Evolutionary conservation across 2,329 filamentous ascomycete species (phyloP).

Genomic region (Ophiostoma sp.): DNA sequence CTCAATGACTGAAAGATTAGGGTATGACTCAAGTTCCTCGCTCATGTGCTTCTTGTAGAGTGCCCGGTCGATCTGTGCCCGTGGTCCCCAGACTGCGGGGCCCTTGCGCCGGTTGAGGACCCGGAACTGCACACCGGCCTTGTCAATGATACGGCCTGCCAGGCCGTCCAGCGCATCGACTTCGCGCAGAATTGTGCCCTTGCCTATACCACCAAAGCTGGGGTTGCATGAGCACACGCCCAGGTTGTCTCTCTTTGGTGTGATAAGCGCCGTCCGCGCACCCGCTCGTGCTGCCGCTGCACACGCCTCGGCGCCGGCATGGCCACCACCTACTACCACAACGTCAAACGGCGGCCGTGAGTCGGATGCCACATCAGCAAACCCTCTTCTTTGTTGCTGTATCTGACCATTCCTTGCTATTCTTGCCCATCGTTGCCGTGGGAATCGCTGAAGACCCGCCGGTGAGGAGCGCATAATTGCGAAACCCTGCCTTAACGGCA

Average conservation of each 20-base stretch:
- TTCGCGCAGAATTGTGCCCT: slow-evolving; percentile 92
- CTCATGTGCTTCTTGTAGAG: slow-evolving; percentile 89
- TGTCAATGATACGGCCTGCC: slow-evolving; percentile 82
- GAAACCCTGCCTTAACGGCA: slow-evolving; percentile 16
- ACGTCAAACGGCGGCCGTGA: slow-evolving; percentile 65
- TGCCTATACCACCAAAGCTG: slow-evolving; percentile 96
- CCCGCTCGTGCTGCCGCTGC: slow-evolving; percentile 84
- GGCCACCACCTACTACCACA: slow-evolving; percentile 89
- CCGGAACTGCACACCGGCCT: slow-evolving; percentile 89
- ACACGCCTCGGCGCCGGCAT: slow-evolving; percentile 91
- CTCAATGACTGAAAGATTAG: slow-evolving; percentile 72
- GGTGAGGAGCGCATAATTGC: background rate
- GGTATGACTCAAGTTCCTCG: slow-evolving; percentile 72
- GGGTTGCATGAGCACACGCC: slow-evolving; percentile 96
- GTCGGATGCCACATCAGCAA: slow-evolving; percentile 23
- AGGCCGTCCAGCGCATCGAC: slow-evolving; percentile 92
- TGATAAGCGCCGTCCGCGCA: slow-evolving; percentile 82
- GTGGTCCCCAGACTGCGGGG: slow-evolving; percentile 92
- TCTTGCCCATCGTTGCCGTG: slow-evolving; percentile 5
- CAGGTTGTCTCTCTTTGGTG: slow-evolving; percentile 80
- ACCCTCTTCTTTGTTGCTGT: slow-evolving; percentile 12
- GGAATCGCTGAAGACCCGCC: background rate
- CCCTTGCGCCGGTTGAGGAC: slow-evolving; percentile 85
- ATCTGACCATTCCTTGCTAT: background rate
- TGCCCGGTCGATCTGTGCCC: slow-evolving; percentile 88